Evolutionary conservation across 352 stramenopile genomes (phyloP).

Genomic region (Thalassiosira allenii): DNA sequence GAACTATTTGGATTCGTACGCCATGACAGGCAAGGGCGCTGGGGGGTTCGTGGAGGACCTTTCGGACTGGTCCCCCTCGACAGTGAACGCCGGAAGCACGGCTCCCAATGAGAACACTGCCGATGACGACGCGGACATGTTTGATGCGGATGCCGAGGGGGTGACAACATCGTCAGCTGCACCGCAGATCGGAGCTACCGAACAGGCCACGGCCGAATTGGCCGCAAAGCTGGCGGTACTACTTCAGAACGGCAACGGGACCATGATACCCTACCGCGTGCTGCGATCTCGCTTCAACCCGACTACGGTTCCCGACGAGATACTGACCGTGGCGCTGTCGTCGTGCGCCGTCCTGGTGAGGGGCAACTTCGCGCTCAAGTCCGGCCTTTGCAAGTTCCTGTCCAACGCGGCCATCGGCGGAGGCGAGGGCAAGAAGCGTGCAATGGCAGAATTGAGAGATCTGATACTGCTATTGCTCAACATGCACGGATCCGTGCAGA

Average conservation of each 20-base stretch:
- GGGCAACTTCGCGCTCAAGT: slow-evolving; percentile 81
- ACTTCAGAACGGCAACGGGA: slow-evolving; percentile 63
- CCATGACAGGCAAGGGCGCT: background rate
- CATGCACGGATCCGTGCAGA: slow-evolving; percentile 67
- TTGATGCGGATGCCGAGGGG: background rate
- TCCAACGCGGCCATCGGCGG: slow-evolving; percentile 5
- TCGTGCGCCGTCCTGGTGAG: slow-evolving; percentile 75
- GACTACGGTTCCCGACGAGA: slow-evolving; percentile 46
- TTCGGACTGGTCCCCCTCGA: slow-evolving; percentile 40
- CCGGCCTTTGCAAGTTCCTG: slow-evolving; percentile 48
- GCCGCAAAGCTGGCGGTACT: slow-evolving; percentile 48
- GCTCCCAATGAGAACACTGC: background rate
- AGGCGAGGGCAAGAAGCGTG: slow-evolving; percentile 10
- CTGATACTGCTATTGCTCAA: slow-evolving; percentile 79
- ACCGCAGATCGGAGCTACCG: slow-evolving; percentile 1
- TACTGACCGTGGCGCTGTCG: slow-evolving; percentile 66
- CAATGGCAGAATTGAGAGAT: slow-evolving; percentile 64
- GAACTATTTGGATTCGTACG: slow-evolving; percentile 78
- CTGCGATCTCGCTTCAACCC: slow-evolving; percentile 62
- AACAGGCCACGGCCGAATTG: slow-evolving; percentile 43
- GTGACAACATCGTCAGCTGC: background rate
- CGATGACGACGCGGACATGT: slow-evolving; percentile 6
- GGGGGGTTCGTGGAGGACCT: slow-evolving; percentile 26
- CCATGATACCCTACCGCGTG: slow-evolving; percentile 75
- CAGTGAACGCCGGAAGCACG: background rate